These are phyloP conservation scores for Neofusicoccum laricinum DNA, from an alignment of 2,329 filamentous ascomycete genomes.

Conservation along the genomic window DNA sequence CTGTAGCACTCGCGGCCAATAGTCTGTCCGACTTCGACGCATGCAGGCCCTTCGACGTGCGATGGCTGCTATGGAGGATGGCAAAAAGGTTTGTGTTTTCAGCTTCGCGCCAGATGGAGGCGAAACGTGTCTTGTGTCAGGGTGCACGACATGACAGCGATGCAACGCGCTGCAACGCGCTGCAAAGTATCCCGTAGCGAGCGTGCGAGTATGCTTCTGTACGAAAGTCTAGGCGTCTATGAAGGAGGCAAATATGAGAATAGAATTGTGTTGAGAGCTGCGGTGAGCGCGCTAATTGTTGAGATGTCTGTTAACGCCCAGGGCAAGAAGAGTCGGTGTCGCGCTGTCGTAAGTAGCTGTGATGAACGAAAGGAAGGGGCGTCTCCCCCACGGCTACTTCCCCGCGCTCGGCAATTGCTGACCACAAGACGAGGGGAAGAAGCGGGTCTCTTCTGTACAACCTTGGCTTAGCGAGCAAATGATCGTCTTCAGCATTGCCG, in stretches of 20 bases:
- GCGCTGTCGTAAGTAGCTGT: background rate
- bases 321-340: background rate
- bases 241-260: background rate
- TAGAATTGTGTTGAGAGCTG: background rate
- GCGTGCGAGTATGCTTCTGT: background rate
- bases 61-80: too few species aligned
- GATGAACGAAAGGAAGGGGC: background rate
- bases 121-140: background rate
- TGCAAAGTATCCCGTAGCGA: background rate
- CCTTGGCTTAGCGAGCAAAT: slow-evolving; percentile 2
- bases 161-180: background rate
- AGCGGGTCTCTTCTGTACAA: slow-evolving; percentile 2
- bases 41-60: background rate
- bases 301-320: background rate
- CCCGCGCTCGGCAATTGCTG: slow-evolving; percentile 9
- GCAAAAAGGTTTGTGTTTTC: background rate
- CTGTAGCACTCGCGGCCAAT: background rate
- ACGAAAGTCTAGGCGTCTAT: background rate
- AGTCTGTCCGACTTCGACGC: background rate
- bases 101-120: background rate
- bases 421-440: background rate
- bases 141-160: background rate
- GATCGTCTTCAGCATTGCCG: background rate
- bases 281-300: background rate
- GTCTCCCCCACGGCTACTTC: background rate